Conservation (phyloP, 2,329 filamentous ascomycete species). For the Acephala macrosclerotiorum region DNA sequence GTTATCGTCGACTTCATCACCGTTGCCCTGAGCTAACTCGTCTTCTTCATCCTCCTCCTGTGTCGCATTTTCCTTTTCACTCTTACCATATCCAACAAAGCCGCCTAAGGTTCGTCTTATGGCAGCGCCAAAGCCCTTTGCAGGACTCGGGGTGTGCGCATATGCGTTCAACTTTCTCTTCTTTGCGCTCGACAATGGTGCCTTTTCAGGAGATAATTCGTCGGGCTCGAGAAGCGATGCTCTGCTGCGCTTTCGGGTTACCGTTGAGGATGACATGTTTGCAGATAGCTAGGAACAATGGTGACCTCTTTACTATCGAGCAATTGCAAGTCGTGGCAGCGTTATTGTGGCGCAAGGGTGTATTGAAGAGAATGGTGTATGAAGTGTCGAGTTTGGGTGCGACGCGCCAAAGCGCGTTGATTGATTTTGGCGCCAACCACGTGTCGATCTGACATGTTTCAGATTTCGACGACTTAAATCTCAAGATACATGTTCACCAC, state of each 20-base stretch:
- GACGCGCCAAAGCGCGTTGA: not conserved
- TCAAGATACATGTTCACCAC: too few species aligned
- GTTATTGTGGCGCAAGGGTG: not conserved
- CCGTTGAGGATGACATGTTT: conserved; percentile 22
- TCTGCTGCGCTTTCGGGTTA: conserved; percentile 33
- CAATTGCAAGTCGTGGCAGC: not conserved
- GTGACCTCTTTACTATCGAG: not conserved
- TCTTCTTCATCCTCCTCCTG: conserved; percentile 18
- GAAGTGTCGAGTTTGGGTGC: not conserved
- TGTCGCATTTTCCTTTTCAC: conserved; percentile 25
- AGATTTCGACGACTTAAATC: not conserved
- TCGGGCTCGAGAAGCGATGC: conserved; percentile 30
- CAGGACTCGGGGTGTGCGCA: conserved; percentile 16
- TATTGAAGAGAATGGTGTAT: not conserved
- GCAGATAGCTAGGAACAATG: not conserved
- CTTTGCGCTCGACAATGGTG: conserved; percentile 27
- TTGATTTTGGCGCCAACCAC: not conserved
- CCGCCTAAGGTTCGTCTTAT: conserved; percentile 9
- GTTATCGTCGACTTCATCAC: conserved; percentile 17
- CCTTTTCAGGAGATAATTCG: conserved; percentile 29
- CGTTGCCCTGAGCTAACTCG: conserved; percentile 7
- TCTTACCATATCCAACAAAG: conserved; percentile 17
- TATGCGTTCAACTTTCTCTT: conserved; percentile 29
- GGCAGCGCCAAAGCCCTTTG: not conserved
- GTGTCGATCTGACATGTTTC: conserved; percentile 3